These are phyloP conservation scores for Trametes elegans DNA, from an alignment of 768 basidiomycete genomes.

Conservation along the genomic window DNA sequence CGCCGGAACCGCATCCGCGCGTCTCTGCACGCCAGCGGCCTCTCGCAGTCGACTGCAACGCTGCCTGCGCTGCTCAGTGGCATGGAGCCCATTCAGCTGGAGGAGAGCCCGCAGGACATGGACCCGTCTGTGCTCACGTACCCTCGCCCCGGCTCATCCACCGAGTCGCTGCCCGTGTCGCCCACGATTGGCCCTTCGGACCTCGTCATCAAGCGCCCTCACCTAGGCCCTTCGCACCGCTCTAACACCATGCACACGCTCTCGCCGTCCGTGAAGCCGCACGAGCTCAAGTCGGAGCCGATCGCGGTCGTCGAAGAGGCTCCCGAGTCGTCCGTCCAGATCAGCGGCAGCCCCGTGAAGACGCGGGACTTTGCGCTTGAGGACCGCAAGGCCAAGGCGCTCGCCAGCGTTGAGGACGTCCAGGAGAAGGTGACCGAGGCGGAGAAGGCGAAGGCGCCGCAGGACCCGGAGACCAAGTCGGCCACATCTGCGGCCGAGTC, in stretches of 20 bases:
- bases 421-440: conserved; percentile 17
- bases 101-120: conserved; percentile 49
- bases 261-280: conserved; percentile 4
- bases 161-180: conserved; percentile 58
- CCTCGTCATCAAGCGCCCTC: conserved; percentile 3
- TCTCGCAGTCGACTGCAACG: conserved; percentile 33
- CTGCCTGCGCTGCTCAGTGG: conserved; percentile 31
- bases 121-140: conserved; percentile 76
- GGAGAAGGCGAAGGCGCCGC: conserved; percentile 2
- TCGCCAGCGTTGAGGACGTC: conserved; percentile 11
- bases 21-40: conserved; percentile 17
- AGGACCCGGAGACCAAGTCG: background rate
- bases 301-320: background rate
- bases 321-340: background rate
- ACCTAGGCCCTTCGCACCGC: conserved; percentile 9
- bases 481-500: conserved; percentile 1
- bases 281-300: background rate
- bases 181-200: conserved; percentile 21
- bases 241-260: conserved; percentile 19
- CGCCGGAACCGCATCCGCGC: conserved; percentile 19
- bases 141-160: conserved; percentile 73
- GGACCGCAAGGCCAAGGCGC: conserved; percentile 13
- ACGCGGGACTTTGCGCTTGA: conserved; percentile 19
- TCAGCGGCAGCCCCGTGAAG: conserved; percentile 18
- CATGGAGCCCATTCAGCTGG: conserved; percentile 16